Conservation (phyloP, 169 alveolate genomes). For the Ichthyophthirius multifiliis region DNA sequence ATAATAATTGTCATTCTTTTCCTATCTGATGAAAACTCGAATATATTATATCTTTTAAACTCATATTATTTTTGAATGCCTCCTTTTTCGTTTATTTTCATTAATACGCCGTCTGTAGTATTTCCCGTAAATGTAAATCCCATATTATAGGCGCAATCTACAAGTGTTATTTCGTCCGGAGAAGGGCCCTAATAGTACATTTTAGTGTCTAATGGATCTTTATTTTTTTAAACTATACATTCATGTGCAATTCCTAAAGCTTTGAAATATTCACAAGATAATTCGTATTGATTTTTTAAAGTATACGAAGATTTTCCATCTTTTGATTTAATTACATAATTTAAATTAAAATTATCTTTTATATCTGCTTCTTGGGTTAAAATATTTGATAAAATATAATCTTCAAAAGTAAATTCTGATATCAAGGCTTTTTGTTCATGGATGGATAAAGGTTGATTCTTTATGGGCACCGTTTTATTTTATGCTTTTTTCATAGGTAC, state of each 20-base stretch:
- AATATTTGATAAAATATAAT: background rate
- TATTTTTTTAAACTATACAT: constrained; percentile 43
- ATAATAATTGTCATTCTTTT: constrained; percentile 85
- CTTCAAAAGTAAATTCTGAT: background rate
- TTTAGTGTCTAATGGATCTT: constrained; percentile 17
- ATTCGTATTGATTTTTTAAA: constrained; percentile 1
- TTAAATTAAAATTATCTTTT: background rate
- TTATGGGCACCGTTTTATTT: background rate
- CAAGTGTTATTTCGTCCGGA: constrained; percentile 74
- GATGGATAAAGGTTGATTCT: background rate
- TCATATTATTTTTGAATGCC: constrained; percentile 29
- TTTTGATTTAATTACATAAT: background rate
- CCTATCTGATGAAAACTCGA: constrained; percentile 81
- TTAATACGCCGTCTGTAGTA: background rate
- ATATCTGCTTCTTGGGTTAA: background rate
- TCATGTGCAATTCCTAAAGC: constrained; percentile 26
- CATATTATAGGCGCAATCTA: constrained; percentile 62
- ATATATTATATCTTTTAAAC: constrained; percentile 31
- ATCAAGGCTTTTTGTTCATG: background rate
- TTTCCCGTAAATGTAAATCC: constrained; percentile 55
- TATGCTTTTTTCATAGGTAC: background rate
- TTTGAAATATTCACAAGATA: constrained; percentile 23
- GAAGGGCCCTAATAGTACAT: constrained; percentile 45
- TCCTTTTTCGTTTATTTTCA: background rate
- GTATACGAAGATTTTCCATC: constrained; percentile 1